A percentile compares a stretch with the other conserved stretches of the same genome.
Conservation (phyloP, 257 asterid genomes). For the Lantana camara region DNA sequence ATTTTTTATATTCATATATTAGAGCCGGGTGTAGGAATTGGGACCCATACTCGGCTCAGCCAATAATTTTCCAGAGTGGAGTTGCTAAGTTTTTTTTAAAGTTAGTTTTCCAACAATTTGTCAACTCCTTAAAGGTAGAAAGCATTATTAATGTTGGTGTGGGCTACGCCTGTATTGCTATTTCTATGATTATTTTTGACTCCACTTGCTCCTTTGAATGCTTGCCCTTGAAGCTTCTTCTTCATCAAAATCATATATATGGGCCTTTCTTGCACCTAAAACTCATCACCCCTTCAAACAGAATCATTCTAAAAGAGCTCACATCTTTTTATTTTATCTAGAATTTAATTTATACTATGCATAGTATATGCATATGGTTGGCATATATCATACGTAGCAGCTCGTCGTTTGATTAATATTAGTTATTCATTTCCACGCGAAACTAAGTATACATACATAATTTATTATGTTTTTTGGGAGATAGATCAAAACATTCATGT, state of each 20-base stretch:
- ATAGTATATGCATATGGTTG: neutral
- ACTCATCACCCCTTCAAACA: neutral
- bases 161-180: neutral
- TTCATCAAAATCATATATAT: conserved; percentile 5
- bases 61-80: no score
- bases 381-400: no score
- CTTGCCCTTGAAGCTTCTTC: conserved; percentile 4
- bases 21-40: no score
- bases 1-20: no score
- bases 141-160: neutral
- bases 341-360: no score
- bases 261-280: neutral
- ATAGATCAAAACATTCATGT: no score
- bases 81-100: conserved; percentile 4
- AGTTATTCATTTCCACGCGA: no score
- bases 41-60: no score
- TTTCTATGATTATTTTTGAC: neutral
- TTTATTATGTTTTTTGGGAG: no score
- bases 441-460: no score
- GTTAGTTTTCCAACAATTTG: conserved; percentile 3
- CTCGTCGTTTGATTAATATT: no score
- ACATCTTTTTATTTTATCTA: no score
- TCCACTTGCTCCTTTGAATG: conserved; percentile 18
- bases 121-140: conserved; percentile 7
- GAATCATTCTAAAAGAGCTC: neutral